These are phyloP conservation scores for Camelina neglecta DNA, from an alignment of 345 rosid species.

Conservation along the genomic window DNA sequence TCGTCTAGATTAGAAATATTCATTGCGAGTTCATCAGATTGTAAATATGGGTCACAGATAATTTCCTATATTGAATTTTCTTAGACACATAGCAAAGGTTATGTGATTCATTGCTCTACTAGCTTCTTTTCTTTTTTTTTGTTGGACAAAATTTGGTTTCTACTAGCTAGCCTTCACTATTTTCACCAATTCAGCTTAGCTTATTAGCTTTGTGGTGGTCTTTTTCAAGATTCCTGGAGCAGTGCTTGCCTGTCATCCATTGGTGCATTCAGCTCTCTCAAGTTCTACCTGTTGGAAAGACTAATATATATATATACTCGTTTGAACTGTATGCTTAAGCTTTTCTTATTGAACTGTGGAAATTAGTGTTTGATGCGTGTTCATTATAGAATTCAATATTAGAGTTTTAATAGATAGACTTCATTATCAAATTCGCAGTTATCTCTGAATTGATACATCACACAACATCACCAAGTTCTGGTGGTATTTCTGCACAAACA, in stretches of 20 bases:
- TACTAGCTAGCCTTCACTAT: slow-evolving; percentile 12
- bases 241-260: slow-evolving; percentile 83
- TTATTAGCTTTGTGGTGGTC: slow-evolving; percentile 21
- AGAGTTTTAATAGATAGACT: slow-evolving; percentile 13
- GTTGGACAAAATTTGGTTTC: background rate
- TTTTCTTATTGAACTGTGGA: slow-evolving; percentile 22
- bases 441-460: slow-evolving; percentile 92
- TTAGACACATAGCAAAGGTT: slow-evolving; percentile 23
- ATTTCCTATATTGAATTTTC: slow-evolving; percentile 16
- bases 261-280: slow-evolving; percentile 89
- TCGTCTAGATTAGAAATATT: slow-evolving; percentile 16
- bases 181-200: slow-evolving; percentile 22
- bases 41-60: background rate
- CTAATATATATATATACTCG: slow-evolving; percentile 5
- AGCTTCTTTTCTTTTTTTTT: background rate
- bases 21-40: slow-evolving; percentile 10
- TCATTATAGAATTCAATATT: slow-evolving; percentile 10
- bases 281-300: slow-evolving; percentile 53
- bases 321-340: background rate
- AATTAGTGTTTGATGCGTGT: slow-evolving; percentile 7
- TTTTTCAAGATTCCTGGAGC: slow-evolving; percentile 84
- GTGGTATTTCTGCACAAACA: slow-evolving; percentile 79
- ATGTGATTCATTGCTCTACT: slow-evolving; percentile 11
- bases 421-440: slow-evolving; percentile 58
- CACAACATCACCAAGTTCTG: slow-evolving; percentile 75